Conservation (phyloP, 2,329 filamentous ascomycete species). For the Escovopsis weberi region DNA sequence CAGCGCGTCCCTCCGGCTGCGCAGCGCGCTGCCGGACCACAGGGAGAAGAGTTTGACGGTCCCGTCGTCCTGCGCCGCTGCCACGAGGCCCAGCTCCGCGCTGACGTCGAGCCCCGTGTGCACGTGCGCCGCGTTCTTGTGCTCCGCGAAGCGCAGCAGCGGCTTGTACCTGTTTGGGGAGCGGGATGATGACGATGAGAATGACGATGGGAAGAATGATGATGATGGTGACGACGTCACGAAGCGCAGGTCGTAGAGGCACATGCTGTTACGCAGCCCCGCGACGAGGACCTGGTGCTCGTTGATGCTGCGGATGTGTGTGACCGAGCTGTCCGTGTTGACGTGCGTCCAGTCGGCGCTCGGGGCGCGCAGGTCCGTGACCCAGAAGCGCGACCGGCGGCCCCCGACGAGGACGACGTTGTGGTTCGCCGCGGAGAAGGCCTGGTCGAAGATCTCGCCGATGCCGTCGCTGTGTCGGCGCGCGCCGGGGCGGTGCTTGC, state of each 20-base stretch:
- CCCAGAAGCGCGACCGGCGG: slow-evolving; percentile 30
- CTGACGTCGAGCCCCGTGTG: slow-evolving; percentile 38
- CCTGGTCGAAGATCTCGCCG: slow-evolving; percentile 32
- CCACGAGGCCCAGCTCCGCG: slow-evolving; percentile 31
- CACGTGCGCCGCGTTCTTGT: slow-evolving; percentile 33
- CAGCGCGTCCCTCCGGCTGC: slow-evolving; percentile 9
- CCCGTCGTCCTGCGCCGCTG: slow-evolving; percentile 37
- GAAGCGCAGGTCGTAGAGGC: slow-evolving; percentile 43
- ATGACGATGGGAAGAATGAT: not conserved
- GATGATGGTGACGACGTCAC: not conserved
- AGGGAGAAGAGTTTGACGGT: slow-evolving; percentile 36
- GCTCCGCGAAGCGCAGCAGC: slow-evolving; percentile 32
- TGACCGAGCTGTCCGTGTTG: slow-evolving; percentile 26
- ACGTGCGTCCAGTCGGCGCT: slow-evolving; percentile 18
- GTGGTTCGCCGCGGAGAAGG: slow-evolving; percentile 29
- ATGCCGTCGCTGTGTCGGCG: slow-evolving; percentile 10
- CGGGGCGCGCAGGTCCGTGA: slow-evolving; percentile 29
- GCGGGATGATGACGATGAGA: not conserved
- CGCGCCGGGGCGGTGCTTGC: not conserved
- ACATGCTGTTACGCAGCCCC: slow-evolving; percentile 34
- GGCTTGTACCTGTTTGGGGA: slow-evolving; percentile 16
- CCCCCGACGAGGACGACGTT: slow-evolving; percentile 36
- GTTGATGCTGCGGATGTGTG: slow-evolving; percentile 35
- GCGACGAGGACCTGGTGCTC: slow-evolving; percentile 37
- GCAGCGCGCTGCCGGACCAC: slow-evolving; percentile 26